Base-by-base conservation (phyloP, 164 flowering plant species). In the Aristolochia fimbriata region DNA sequence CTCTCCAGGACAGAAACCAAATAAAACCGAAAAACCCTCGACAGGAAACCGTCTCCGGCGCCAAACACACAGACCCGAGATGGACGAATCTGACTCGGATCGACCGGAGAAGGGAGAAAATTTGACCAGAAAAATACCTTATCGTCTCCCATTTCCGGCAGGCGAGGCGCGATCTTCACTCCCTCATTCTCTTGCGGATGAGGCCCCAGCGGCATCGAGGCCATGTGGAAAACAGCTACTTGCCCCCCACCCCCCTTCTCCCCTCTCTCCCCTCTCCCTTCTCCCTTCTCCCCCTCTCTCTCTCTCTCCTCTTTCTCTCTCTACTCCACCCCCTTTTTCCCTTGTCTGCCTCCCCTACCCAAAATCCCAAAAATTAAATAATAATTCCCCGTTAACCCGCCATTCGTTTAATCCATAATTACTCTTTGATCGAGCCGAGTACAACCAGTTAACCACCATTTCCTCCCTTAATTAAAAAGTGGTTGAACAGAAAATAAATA, bases 141-240 rank as follows among this genome's bases (percentile, higher is more conserved):
- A 43, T 63, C 74, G 55, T 66, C 64, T 59, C 50, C 74, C 74
- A 71, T 71, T 48, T 66, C 64, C 56, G 67, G 37, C 64, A 23
- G 50, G 59, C 58, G 67, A 55, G 62, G 59, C n/a, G 54, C 65
- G 33, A 55, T 60, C 67, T 63, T 67, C 64, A 63, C 64, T 49
- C 50, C 61, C 47, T 66, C 70, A 41, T 59, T 60, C 45, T 60
- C 68, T 25, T 67, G 53, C 33, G 15, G 69, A 50, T 53, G 69
- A 59, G 70, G 65, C 64, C 74, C 74, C 65, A 71, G 60, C 62
- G 69, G 71, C 71, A 69, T 15, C 62, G 68, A 62, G 49, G 76
- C 70, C 76, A 73, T 73, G 72, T 73, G 75, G 45, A 59, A 58
- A 24, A 60, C 67, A 49, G 62, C 63, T 55, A 22, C 68, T 23